A percentile compares a stretch with the other conserved stretches of the same genome.
phyloP scores from a whole-genome alignment of 345 rosid genomes.

The Euphorbia tirucalli region DNA sequence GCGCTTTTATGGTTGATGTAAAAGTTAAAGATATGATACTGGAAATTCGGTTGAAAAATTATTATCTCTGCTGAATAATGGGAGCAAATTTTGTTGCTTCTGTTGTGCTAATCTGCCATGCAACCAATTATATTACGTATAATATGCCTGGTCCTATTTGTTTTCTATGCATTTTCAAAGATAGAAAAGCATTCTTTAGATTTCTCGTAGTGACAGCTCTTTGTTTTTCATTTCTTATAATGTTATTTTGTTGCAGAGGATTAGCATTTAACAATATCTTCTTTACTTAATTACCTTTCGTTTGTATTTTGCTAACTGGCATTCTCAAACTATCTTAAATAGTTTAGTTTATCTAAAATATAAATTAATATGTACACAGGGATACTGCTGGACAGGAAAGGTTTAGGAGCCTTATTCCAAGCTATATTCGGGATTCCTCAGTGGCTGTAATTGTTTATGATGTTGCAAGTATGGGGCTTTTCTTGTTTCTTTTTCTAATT shows the following conservation, averaged over 20 bases:
- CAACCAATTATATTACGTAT: not conserved
- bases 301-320: not conserved
- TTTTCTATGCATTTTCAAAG: not conserved
- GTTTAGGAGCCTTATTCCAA: constrained; percentile 28
- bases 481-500: not conserved
- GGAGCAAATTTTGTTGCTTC: not conserved
- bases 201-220: not conserved
- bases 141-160: not conserved
- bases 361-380: constrained; percentile 7
- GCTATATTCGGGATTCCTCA: constrained; percentile 27
- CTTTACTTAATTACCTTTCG: not conserved
- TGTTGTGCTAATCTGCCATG: too few relatives aligned
- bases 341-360: not conserved
- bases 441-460: constrained; percentile 26
- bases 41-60: not conserved
- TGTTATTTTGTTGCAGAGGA: not conserved
- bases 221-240: not conserved
- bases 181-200: not conserved
- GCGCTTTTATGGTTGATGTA: not conserved
- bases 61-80: not conserved
- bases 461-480: constrained; percentile 24
- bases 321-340: not conserved
- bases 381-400: constrained; percentile 29
- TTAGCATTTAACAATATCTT: not conserved
- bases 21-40: not conserved